A percentile compares a stretch with the other conserved stretches of the same genome.
These are phyloP conservation scores for Penicillium paradoxum DNA, from an alignment of 495 filamentous ascomycete genomes.

Conservation along the genomic window DNA sequence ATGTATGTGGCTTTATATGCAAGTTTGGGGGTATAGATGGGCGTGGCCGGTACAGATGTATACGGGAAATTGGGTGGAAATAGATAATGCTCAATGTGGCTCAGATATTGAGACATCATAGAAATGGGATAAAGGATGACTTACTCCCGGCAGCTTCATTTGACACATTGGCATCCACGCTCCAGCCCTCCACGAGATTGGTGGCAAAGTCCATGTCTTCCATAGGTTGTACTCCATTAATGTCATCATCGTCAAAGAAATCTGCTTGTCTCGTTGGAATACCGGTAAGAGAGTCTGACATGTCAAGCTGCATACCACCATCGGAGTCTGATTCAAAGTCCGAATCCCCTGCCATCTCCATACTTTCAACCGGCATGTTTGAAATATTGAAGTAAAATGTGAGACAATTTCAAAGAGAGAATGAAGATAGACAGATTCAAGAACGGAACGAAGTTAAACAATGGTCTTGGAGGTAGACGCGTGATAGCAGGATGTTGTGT, in stretches of 20 bases:
- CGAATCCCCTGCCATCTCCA: background rate
- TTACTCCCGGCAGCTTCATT: background rate
- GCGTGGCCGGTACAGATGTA: background rate
- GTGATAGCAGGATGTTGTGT: background rate
- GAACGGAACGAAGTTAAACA: background rate
- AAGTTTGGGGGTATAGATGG: background rate
- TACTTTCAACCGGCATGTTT: background rate
- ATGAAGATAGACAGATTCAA: background rate
- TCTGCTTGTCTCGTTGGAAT: background rate
- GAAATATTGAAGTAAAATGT: background rate
- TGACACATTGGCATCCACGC: background rate
- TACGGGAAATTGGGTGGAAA: background rate
- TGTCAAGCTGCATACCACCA: conserved; percentile 9
- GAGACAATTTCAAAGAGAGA: too few relatives aligned
- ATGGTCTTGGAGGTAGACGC: background rate
- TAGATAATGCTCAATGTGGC: too few relatives aligned
- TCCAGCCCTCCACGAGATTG: background rate
- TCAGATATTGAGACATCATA: too few relatives aligned
- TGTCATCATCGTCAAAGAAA: background rate
- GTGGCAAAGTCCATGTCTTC: background rate
- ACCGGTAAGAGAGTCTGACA: background rate
- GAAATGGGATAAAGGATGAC: background rate
- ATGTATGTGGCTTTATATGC: background rate
- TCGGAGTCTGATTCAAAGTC: conserved; percentile 7
- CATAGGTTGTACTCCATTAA: background rate